Evolutionary conservation across 192 early-diverging fungal genomes (phyloP).

Genomic region (Coemansia sp.): DNA sequence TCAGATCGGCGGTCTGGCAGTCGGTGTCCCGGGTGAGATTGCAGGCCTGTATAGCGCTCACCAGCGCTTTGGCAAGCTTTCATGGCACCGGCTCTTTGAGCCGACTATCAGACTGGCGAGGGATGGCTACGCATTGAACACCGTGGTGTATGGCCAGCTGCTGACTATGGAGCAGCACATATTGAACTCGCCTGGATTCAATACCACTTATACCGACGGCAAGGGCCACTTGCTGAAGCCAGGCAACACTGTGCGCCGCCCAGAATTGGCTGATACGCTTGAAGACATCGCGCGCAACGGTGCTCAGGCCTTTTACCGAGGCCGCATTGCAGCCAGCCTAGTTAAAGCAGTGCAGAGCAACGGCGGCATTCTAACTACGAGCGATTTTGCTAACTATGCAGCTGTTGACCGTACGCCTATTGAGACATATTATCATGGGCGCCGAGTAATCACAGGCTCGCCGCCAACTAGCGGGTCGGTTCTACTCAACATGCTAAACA

Average conservation of each 20-base stretch:
- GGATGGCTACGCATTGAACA: conserved; percentile 71
- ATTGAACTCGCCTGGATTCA: conserved; percentile 44
- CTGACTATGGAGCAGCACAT: conserved; percentile 23
- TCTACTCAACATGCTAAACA: conserved; percentile 81
- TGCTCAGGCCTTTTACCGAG: conserved; percentile 61
- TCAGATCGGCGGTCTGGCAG: conserved; percentile 69
- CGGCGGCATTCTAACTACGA: conserved; percentile 76
- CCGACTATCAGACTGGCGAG: conserved; percentile 73
- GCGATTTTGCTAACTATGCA: conserved; percentile 73
- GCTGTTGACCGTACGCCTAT: conserved; percentile 63
- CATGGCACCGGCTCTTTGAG: conserved; percentile 79
- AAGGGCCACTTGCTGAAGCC: conserved; percentile 66
- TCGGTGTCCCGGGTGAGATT: conserved; percentile 88
- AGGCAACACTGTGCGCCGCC: conserved; percentile 69
- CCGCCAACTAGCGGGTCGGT: conserved; percentile 85
- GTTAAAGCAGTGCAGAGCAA: conserved; percentile 62
- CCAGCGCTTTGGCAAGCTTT: conserved; percentile 75
- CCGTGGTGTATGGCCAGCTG: conserved; percentile 53
- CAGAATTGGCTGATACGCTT: conserved; percentile 63
- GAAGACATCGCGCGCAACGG: conserved; percentile 65
- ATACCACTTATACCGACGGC: conserved; percentile 63
- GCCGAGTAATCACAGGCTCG: conserved; percentile 67
- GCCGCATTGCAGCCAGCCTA: conserved; percentile 68
- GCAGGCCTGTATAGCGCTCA: conserved; percentile 84
- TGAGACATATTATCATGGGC: conserved; percentile 76